Evolutionary conservation across 345 rosid species (phyloP).

Genomic region (Psidium guajava): DNA sequence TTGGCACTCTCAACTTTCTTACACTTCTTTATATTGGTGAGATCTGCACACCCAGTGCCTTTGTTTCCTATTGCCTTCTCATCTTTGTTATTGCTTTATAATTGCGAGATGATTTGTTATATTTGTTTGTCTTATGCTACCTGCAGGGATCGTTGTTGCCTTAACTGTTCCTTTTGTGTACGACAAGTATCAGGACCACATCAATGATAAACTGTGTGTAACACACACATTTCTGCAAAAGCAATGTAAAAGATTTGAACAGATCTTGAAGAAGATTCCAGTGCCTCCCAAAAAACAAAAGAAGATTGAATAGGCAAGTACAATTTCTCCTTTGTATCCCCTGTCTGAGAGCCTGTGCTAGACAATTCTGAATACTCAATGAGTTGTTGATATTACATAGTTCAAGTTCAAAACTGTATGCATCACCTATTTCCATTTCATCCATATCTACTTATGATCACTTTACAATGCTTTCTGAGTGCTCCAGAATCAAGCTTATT

Average conservation of each 20-base stretch:
- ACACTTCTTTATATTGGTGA: slow-evolving; percentile 77
- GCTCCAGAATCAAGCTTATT: background rate
- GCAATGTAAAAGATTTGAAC: slow-evolving; percentile 47
- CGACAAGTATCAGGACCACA: slow-evolving; percentile 58
- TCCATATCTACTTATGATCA: background rate
- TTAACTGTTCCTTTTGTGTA: slow-evolving; percentile 60
- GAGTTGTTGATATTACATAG: background rate
- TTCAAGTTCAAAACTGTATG: background rate
- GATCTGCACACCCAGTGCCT: slow-evolving; percentile 3
- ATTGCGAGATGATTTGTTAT: background rate
- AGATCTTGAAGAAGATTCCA: slow-evolving; percentile 37
- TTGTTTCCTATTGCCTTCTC: background rate
- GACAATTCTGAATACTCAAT: background rate
- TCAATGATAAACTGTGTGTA: slow-evolving; percentile 49
- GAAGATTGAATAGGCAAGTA: slow-evolving; percentile 60
- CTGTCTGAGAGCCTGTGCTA: background rate
- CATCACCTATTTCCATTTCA: background rate
- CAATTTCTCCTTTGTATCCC: background rate
- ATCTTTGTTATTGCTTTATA: background rate
- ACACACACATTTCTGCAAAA: slow-evolving; percentile 31
- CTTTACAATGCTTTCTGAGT: background rate
- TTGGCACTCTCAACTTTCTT: slow-evolving; percentile 70
- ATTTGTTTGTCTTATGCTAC: background rate
- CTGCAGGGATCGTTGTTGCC: slow-evolving; percentile 61
- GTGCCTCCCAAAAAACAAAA: slow-evolving; percentile 44